These are phyloP conservation scores for Zymoseptoria brevis DNA, from an alignment of 2,329 filamentous ascomycete species.

Conservation along the genomic window DNA sequence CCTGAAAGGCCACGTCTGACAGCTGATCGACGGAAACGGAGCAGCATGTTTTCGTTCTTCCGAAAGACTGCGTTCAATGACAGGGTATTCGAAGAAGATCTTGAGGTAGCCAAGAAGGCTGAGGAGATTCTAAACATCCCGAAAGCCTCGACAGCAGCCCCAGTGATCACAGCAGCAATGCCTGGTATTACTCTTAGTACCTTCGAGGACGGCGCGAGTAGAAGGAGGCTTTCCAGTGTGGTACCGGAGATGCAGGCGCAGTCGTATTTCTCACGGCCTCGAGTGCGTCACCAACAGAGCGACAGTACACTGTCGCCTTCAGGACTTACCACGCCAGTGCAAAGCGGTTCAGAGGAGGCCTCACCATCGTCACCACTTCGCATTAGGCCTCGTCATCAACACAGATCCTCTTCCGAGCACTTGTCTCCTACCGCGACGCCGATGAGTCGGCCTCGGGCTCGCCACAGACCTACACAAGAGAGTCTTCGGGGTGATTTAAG, in stretches of 20 bases:
- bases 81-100: slow-evolving; percentile 2
- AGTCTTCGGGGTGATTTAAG: not conserved
- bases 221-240: slow-evolving; percentile 3
- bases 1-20: not conserved
- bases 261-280: slow-evolving; percentile 12
- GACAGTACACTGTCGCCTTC: slow-evolving; percentile 10
- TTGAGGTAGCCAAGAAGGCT: not conserved
- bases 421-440: slow-evolving; percentile 12
- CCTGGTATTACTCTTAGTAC: slow-evolving; percentile 12
- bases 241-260: slow-evolving; percentile 12
- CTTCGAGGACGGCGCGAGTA: slow-evolving; percentile 4
- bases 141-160: not conserved
- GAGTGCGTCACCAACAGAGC: not conserved
- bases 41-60: slow-evolving; percentile 15
- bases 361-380: not conserved
- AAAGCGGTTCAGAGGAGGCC: slow-evolving; percentile 1
- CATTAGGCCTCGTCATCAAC: slow-evolving; percentile 4
- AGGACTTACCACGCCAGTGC: slow-evolving; percentile 3
- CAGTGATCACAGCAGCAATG: slow-evolving; percentile 2
- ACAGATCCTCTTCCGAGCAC: slow-evolving; percentile 17
- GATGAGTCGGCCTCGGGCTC: not conserved
- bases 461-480: slow-evolving; percentile 3
- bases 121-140: not conserved
- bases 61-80: slow-evolving; percentile 10
- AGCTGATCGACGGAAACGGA: slow-evolving; percentile 11